Conservation (phyloP, 176 grass and related monocot genomes). For the Carex littledalei region DNA sequence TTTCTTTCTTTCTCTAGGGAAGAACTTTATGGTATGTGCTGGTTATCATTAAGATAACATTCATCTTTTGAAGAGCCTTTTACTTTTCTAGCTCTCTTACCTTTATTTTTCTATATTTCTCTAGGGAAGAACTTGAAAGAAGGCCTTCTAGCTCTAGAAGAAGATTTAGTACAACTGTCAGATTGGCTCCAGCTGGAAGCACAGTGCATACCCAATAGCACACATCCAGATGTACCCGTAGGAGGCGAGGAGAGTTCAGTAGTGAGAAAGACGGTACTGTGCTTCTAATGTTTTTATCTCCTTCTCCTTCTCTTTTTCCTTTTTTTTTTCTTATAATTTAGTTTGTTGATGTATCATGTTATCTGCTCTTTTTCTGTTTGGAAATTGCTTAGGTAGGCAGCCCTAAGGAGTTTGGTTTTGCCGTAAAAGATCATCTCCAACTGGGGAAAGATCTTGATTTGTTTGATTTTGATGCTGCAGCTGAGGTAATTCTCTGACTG, state of each 20-base stretch:
- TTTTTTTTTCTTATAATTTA: background rate
- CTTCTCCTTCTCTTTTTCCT: background rate
- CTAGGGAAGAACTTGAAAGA: conserved; percentile 91
- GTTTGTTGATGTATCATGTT: background rate
- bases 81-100: background rate
- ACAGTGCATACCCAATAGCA: conserved; percentile 81
- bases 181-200: conserved; percentile 90
- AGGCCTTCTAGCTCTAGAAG: conserved; percentile 69
- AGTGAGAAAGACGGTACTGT: conserved; percentile 62
- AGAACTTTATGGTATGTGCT: conserved; percentile 23
- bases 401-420: conserved; percentile 69
- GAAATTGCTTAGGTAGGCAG: conserved; percentile 56
- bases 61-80: background rate
- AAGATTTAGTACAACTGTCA: conserved; percentile 71
- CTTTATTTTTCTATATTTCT: conserved; percentile 20
- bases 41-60: background rate
- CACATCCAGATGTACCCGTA: conserved; percentile 81
- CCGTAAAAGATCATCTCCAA: conserved; percentile 79
- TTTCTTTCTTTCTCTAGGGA: conserved; percentile 37
- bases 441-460: conserved; percentile 90
- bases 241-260: conserved; percentile 74
- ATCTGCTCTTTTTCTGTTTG: conserved; percentile 21
- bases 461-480: conserved; percentile 93
- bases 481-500: conserved; percentile 48
- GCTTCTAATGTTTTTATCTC: conserved; percentile 12